Evolutionary conservation across 2,329 filamentous ascomycete species (phyloP).

Genomic region (Arthrinium puccinioides): DNA sequence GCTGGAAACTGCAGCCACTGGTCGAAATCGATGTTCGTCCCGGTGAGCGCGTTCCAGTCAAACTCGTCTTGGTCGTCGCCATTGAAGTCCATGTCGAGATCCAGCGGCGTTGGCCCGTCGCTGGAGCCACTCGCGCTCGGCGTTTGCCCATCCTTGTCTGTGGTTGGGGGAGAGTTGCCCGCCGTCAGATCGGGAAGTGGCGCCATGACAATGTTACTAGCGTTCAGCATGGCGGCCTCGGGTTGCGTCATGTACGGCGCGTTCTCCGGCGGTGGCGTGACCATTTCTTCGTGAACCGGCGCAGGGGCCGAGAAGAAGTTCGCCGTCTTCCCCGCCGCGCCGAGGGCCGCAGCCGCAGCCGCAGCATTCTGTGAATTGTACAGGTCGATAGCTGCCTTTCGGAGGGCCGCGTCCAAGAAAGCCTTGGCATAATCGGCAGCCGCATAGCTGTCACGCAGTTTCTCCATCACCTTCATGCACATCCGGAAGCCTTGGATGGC

Average conservation of each 20-base stretch:
- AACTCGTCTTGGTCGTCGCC: slow-evolving; percentile 37
- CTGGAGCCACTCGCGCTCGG: slow-evolving; percentile 38
- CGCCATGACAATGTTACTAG: slow-evolving; percentile 10
- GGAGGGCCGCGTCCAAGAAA: slow-evolving; percentile 86
- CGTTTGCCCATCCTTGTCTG: slow-evolving; percentile 33
- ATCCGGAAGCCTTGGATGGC: slow-evolving; percentile 78
- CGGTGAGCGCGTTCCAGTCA: slow-evolving; percentile 46
- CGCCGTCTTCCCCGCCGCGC: slow-evolving; percentile 8
- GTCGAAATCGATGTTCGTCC: slow-evolving; percentile 49
- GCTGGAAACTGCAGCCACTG: slow-evolving; percentile 52
- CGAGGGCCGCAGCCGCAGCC: slow-evolving; percentile 20
- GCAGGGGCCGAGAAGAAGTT: slow-evolving; percentile 11
- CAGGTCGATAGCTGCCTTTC: slow-evolving; percentile 75
- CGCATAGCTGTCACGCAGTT: slow-evolving; percentile 80
- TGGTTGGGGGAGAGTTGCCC: slow-evolving; percentile 36
- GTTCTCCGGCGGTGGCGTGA: slow-evolving; percentile 49
- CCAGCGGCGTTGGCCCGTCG: slow-evolving; percentile 29
- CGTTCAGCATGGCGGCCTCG: slow-evolving; percentile 18
- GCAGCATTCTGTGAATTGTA: slow-evolving; percentile 27
- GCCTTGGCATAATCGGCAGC: slow-evolving; percentile 94
- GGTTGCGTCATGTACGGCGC: slow-evolving; percentile 29
- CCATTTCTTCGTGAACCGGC: slow-evolving; percentile 15
- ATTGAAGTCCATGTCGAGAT: slow-evolving; percentile 38
- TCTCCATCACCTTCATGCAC: slow-evolving; percentile 88
- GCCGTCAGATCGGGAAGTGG: slow-evolving; percentile 18